Evolutionary conservation across 768 basidiomycete species (phyloP), one percentile per base, ranked within the genome.

Genomic region (Exsudoporus frostii): DNA sequence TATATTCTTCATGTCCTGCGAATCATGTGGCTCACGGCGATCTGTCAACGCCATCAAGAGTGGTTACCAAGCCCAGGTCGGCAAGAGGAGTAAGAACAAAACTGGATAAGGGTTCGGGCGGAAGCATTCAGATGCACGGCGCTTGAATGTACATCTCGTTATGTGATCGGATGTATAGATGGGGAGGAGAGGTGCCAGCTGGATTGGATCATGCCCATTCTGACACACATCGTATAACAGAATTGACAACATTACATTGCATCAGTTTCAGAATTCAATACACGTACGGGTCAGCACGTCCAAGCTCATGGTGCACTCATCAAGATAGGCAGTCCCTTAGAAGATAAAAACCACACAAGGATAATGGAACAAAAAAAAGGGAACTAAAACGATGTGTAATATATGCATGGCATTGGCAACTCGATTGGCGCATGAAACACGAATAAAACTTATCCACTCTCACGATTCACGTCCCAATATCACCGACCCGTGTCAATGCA

Each of bases 31-130:
- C 3, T 90, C 87, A 61, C 77, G 90, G 63, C 86, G 95, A 20
- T 94, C 92, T 55, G 96, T 99, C 63, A 91, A 90, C 61, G 78
- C 93, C 34, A 96, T 99, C 85, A 98, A 98, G 85, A 94, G 90
- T 55, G 96, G 96, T 74, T 99, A 89, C 84, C 92, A 97, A 76
- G 95, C 94, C 49, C 93, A 97, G 68, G 88, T 93, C 53, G 91
- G 91, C 48, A 90, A 85, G 78, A 79, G 90, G 66, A 89, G 86
- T 74, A 88, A 85, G 74, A 89, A 88, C 73, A 87, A 85, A 73
- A 84, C 83, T 8, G 84, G 85, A 22, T 87, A 57, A 71, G 57
- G 42, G 22, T 19, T 19, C 14, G 80, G 79, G 27, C 79, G 47
- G 70, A 59, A 39, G 22, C 13, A 6, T 38, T 55, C 17, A 34